These are phyloP conservation scores for Euphorbia celastroides DNA, from an alignment of 441 rosid species.

Conservation along the genomic window DNA sequence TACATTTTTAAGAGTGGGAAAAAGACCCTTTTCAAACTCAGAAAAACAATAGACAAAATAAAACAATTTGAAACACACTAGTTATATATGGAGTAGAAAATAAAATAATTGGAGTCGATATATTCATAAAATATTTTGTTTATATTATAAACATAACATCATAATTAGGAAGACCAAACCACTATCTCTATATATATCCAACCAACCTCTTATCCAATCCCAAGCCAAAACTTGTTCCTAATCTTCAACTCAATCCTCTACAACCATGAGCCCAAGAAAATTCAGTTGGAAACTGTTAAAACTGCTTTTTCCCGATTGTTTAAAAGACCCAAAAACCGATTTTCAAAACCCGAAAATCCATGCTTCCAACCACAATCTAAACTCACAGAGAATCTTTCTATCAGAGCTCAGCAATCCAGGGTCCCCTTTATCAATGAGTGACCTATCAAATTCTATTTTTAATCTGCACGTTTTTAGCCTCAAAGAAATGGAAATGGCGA, in stretches of 20 bases:
- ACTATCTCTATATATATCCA: conserved; percentile 3
- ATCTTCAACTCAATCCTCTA: neutral
- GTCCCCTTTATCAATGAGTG: conserved; percentile 40
- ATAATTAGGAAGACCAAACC: neutral
- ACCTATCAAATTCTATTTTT: conserved; percentile 29
- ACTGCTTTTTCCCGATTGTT: conserved; percentile 49
- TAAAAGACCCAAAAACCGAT: conserved; percentile 21
- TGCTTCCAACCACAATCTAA: conserved; percentile 26
- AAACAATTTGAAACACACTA: no score
- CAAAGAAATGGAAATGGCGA: conserved; percentile 41
- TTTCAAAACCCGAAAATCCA: conserved; percentile 11
- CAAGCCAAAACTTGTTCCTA: neutral
- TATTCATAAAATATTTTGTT: neutral
- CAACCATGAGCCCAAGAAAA: conserved; percentile 30
- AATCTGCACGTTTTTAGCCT: conserved; percentile 54
- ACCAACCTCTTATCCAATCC: neutral
- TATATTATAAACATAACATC: neutral
- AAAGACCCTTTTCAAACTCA: no score
- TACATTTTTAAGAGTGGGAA: no score
- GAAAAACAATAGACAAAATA: no score
- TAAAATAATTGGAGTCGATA: neutral
- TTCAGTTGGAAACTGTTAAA: conserved; percentile 37
- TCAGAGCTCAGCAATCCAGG: conserved; percentile 61
- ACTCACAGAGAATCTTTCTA: conserved; percentile 46
- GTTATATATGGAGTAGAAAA: neutral